phyloP scores from a whole-genome alignment of 78 protist species.

The Dictyostelium firmibasis region DNA sequence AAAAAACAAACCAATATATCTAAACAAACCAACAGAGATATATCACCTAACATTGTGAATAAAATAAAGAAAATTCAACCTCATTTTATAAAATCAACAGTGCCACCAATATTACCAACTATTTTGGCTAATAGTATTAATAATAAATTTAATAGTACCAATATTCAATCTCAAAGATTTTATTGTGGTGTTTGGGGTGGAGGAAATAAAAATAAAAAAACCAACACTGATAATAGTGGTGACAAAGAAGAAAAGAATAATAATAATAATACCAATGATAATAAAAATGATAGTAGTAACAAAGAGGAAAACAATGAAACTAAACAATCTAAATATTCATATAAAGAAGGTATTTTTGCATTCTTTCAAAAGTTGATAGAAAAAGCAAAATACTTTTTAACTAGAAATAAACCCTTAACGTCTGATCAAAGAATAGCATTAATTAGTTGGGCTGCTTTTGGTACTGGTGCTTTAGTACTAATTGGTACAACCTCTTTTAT shows the following conservation, averaged over 20 bases:
- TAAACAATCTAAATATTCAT: background rate
- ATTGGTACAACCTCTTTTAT: conserved; percentile 61
- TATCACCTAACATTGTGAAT: background rate
- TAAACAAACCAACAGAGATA: too few species aligned
- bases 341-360: background rate
- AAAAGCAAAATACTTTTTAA: conserved; percentile 33
- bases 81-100: background rate
- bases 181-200: background rate
- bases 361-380: background rate
- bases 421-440: conserved; percentile 62
- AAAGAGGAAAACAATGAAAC: background rate
- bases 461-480: conserved; percentile 55
- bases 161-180: background rate
- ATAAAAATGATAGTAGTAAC: background rate
- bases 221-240: background rate
- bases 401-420: conserved; percentile 69
- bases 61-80: background rate
- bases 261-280: background rate
- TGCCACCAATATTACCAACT: too few species aligned
- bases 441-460: conserved; percentile 62
- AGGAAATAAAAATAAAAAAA: background rate
- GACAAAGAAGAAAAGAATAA: background rate
- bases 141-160: background rate
- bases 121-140: background rate
- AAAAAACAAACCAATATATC: background rate